Conservation (phyloP, 371 early-diverging fungal species). For the Funneliformis caledonium region DNA sequence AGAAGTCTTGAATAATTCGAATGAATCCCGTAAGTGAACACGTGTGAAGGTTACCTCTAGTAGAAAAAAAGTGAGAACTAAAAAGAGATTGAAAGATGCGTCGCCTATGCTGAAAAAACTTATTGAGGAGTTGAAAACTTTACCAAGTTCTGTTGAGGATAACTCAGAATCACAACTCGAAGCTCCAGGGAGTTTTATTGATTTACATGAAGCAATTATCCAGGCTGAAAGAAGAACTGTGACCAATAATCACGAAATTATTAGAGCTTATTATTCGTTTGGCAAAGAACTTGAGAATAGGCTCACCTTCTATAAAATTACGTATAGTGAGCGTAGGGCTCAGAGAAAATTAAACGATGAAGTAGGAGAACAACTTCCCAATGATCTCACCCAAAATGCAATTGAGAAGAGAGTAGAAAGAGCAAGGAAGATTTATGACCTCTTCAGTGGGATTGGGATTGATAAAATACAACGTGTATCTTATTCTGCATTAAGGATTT, state of each 20-base stretch:
- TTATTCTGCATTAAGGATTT: too few relatives aligned
- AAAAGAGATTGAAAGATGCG: too few relatives aligned
- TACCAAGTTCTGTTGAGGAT: too few relatives aligned
- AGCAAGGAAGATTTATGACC: slow-evolving; percentile 9
- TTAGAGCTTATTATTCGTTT: background rate
- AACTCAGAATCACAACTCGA: too few relatives aligned
- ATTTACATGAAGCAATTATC: background rate
- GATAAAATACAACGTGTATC: background rate
- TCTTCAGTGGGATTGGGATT: background rate
- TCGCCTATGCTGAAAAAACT: too few relatives aligned
- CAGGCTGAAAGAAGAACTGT: background rate
- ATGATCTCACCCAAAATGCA: background rate
- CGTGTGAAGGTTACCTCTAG: too few relatives aligned
- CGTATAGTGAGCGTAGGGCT: background rate
- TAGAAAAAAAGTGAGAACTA: too few relatives aligned
- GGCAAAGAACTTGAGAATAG: background rate
- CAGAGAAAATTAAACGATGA: background rate
- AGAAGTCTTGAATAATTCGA: too few relatives aligned
- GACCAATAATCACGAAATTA: background rate
- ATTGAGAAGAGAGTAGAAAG: background rate
- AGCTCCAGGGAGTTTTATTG: slow-evolving; percentile 3
- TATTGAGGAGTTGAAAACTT: too few relatives aligned
- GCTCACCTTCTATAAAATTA: background rate
- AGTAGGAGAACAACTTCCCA: background rate
- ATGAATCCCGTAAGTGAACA: too few relatives aligned